phyloP scores from a whole-genome alignment of 2,329 filamentous ascomycete genomes.

The Pezicula neosporulosa region DNA sequence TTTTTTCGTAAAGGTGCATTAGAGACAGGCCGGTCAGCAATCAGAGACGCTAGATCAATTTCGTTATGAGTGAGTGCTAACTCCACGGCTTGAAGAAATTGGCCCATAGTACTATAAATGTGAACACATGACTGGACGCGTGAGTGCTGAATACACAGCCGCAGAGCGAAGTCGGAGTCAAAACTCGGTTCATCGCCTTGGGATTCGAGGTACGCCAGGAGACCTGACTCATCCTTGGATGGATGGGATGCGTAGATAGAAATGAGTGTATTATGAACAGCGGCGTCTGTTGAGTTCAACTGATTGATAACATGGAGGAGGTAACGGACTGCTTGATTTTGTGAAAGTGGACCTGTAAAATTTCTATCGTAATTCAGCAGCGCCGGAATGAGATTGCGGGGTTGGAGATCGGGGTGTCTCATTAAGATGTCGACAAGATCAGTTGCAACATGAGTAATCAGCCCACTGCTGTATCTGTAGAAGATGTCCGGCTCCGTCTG shows the following conservation, averaged over 20 bases:
- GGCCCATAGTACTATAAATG: conserved; percentile 95
- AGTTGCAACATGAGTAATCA: conserved; percentile 83
- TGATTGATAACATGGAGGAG: conserved; percentile 91
- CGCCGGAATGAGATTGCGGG: conserved; percentile 86
- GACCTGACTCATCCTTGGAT: conserved; percentile 77
- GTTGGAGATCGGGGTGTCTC: conserved; percentile 81
- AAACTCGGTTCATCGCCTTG: conserved; percentile 85
- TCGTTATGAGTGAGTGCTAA: conserved; percentile 87
- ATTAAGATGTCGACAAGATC: conserved; percentile 95
- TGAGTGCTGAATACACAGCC: conserved; percentile 91
- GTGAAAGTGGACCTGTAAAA: conserved; percentile 60
- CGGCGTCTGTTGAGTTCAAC: conserved; percentile 73
- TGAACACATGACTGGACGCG: conserved; percentile 93
- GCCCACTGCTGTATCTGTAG: conserved; percentile 94
- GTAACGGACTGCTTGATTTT: conserved; percentile 93
- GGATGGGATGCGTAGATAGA: conserved; percentile 90
- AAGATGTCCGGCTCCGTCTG: conserved; percentile 92
- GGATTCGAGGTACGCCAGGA: conserved; percentile 85
- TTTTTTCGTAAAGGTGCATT: conserved; percentile 83
- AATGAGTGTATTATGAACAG: conserved; percentile 94
- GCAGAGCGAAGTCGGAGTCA: conserved; percentile 93
- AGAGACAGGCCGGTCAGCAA: conserved; percentile 81
- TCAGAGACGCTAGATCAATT: conserved; percentile 82
- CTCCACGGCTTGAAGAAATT: conserved; percentile 90
- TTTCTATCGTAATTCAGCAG: conserved; percentile 90